phyloP scores from a whole-genome alignment of 2,329 filamentous ascomycete species.

The Diaporthe ampelina region DNA sequence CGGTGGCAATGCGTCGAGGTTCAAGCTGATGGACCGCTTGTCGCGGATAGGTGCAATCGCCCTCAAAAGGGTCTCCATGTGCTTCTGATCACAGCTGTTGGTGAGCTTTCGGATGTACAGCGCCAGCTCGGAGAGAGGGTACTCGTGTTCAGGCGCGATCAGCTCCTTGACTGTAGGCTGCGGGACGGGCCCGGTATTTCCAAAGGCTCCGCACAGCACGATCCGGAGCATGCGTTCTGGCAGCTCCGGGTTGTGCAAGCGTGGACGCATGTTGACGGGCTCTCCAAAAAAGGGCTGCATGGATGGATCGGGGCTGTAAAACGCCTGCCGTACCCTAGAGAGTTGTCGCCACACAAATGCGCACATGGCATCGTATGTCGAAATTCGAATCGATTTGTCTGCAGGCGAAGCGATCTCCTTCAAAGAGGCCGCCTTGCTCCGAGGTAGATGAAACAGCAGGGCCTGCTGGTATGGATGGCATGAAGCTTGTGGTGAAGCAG shows the following conservation, averaged over 20 bases:
- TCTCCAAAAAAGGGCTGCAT: slow-evolving; percentile 50
- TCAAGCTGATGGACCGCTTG: slow-evolving; percentile 50
- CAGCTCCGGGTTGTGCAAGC: slow-evolving; percentile 51
- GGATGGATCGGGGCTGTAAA: slow-evolving; percentile 50
- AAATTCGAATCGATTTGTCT: slow-evolving; percentile 38
- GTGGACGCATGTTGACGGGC: slow-evolving; percentile 55
- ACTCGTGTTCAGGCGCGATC: slow-evolving; percentile 48
- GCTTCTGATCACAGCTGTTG: slow-evolving; percentile 50
- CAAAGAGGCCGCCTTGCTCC: slow-evolving; percentile 56
- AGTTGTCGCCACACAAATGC: slow-evolving; percentile 58
- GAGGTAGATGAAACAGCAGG: slow-evolving; percentile 59
- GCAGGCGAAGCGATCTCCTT: slow-evolving; percentile 53
- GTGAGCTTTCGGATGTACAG: slow-evolving; percentile 53
- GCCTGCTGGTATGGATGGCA: slow-evolving; percentile 38
- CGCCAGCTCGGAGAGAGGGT: slow-evolving; percentile 51
- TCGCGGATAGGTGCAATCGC: slow-evolving; percentile 51
- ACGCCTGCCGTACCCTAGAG: slow-evolving; percentile 47
- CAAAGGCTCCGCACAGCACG: slow-evolving; percentile 6
- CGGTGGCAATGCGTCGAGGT: slow-evolving; percentile 14
- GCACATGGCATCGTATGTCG: not conserved
- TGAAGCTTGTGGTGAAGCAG: slow-evolving; percentile 44
- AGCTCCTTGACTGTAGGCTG: slow-evolving; percentile 44
- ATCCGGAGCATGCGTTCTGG: slow-evolving; percentile 54
- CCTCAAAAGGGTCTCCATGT: slow-evolving; percentile 47
- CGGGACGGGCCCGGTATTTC: not conserved